These are phyloP conservation scores for Kuraishia ogatae DNA, from an alignment of 805 yeast species.

Conservation along the genomic window DNA sequence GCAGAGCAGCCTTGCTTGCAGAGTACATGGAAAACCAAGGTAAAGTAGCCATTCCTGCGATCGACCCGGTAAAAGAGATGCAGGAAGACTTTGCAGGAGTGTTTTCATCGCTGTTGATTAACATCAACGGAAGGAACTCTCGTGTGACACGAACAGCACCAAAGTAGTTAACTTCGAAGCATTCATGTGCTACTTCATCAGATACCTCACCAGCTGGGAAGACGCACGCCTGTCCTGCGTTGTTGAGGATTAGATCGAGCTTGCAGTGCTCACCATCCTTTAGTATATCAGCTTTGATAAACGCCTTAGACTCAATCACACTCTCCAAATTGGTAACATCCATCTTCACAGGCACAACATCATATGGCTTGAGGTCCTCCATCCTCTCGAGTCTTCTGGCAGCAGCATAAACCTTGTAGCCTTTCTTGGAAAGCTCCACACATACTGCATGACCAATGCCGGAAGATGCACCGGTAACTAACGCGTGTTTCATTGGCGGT, in stretches of 20 bases:
- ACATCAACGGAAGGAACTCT: slow-evolving; percentile 44
- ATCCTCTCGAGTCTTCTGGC: slow-evolving; percentile 62
- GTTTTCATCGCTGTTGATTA: slow-evolving; percentile 21
- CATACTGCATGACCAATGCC: slow-evolving; percentile 49
- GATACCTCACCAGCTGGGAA: slow-evolving; percentile 61
- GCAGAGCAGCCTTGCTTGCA: slow-evolving; percentile 69
- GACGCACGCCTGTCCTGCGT: slow-evolving; percentile 65
- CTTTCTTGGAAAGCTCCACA: slow-evolving; percentile 33
- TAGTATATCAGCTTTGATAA: slow-evolving; percentile 32
- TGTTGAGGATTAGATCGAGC: slow-evolving; percentile 58
- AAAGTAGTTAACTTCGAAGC: slow-evolving; percentile 58
- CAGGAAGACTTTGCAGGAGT: slow-evolving; percentile 43
- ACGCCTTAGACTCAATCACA: slow-evolving; percentile 32
- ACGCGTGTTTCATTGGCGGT: slow-evolving; percentile 28
- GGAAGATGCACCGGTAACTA: slow-evolving; percentile 52
- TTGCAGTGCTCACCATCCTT: slow-evolving; percentile 18
- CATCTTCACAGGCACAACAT: slow-evolving; percentile 37
- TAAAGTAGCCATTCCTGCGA: slow-evolving; percentile 56
- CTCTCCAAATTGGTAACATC: slow-evolving; percentile 52
- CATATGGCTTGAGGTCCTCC: slow-evolving; percentile 36
- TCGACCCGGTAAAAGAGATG: slow-evolving; percentile 67
- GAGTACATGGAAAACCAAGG: slow-evolving; percentile 65
- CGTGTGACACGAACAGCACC: slow-evolving; percentile 61
- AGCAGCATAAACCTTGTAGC: slow-evolving; percentile 57
- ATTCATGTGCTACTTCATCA: slow-evolving; percentile 40